Base-by-base conservation (phyloP, 2,329 filamentous ascomycete species). In the Aspergillus caelatus region DNA sequence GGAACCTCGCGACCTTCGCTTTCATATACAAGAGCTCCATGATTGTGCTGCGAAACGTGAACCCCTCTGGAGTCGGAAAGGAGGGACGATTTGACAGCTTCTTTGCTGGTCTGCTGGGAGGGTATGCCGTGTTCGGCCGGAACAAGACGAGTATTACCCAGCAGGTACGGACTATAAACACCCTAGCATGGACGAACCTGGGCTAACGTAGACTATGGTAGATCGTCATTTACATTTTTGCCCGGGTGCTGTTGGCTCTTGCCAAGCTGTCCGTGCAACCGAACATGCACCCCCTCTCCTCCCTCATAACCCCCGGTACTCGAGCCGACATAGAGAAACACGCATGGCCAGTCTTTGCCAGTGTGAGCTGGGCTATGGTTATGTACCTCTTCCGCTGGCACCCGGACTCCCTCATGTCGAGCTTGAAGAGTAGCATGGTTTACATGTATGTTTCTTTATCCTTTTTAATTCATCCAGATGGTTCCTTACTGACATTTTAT, bases 211-310 rank as follows among this genome's bases (percentile, higher is more conserved):
- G 21, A n/a, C 16, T 2, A 9, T n/a, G 48, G 21, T 60, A 99
- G 84, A 99, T 99, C 76, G 93, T 97, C 78, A 92, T 98, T 72
- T 99, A 99, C 82, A 91, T 99, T 67, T 97, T 97, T 75, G 95
- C 95, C 55, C 89, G 95, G 68, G 95, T 97, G 19, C 85, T 91
- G 65, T 86, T 99, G 39, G 92, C 92, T 10, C 81, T 96, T 28
- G 95, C 94, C 36, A 92, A 93, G 74, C 82, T 98, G 62, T 88
- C 91, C 62, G 88, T 98, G 67, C 89, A 92, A 78, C 85, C 85
- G 1, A 80, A 74, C 65, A 69, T 77, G 73, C 74, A 80, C 65
- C 74, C 77, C 1, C 69, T 81, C 21, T 84, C 72, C 55, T 77
- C 72, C 28, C 68, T 80, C 11, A 75, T 80, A 58, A 86, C 76